Base-by-base conservation (phyloP, 1,284 basidiomycete species). In the Ceratobasidium sp. region DNA sequence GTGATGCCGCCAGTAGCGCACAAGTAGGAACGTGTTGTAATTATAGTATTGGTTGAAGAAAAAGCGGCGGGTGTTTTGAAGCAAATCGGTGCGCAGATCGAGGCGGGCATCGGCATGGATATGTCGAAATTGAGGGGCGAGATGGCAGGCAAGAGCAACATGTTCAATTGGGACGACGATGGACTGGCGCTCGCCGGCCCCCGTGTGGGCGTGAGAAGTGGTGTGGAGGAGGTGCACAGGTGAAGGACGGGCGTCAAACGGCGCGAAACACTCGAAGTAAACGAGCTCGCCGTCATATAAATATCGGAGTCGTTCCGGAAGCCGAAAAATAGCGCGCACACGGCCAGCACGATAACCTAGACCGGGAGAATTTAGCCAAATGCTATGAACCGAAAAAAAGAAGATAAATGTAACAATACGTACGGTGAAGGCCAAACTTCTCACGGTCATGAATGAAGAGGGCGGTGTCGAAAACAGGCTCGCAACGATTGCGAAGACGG, bases 1-100 rank as follows among this genome's bases (percentile, higher is more conserved):
- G 19, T 54, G 52, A 32, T 37, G 57, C 5, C 57, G 34, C 57
- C 57, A 61, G 34, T 61, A 37, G 3, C 15, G 34, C 6, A 61
- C 17, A 1, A 61, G 57, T 5, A 9, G 57, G 29, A 61, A 61
- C 34, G 34, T 61, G 17, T 25, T 34, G 32, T 9, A 11, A 17
- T 61, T 61, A 15, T 61, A 61, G 57, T 61, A 61, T 15, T 61
- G 57, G 29, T 61, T 61, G 9, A 61, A 61, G 29, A 61, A 61
- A 61, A 61, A 61, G 7, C 29, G 22, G 25, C 32, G 22, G 7
- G 57, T 37, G 25, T 61, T 6, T 8, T 32, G 3, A 6, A 61
- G 29, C 17, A 61, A 32, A 15, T 61, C 57, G 1, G 29, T 29
- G 22, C 32, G 34, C 17, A 15, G 5, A 19, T 61, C 29, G 15